Evolutionary conservation across 2,329 filamentous ascomycete genomes (phyloP).

Genomic region (Pezicula radicicola): DNA sequence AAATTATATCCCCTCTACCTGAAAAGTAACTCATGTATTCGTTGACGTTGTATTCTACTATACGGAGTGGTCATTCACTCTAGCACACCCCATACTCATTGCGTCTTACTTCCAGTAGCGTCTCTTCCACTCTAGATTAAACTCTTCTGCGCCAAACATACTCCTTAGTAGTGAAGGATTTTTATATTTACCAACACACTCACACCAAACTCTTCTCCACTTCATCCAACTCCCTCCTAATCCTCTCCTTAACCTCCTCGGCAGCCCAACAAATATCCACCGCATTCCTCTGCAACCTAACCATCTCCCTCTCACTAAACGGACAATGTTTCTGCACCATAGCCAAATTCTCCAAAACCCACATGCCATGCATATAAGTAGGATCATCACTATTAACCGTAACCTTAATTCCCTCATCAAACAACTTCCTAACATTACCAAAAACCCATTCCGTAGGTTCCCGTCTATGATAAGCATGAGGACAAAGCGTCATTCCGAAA

Average conservation of each 20-base stretch:
- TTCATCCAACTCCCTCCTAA: conserved; percentile 23
- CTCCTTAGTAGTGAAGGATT: too few species aligned
- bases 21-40: too few species aligned
- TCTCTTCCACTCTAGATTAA: too few species aligned
- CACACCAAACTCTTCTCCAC: not conserved
- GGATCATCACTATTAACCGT: conserved; percentile 43
- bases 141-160: too few species aligned
- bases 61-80: too few species aligned
- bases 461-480: conserved; percentile 63
- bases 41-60: too few species aligned
- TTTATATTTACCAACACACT: too few species aligned
- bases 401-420: conserved; percentile 38
- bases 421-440: conserved; percentile 36
- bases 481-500: conserved; percentile 68
- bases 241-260: conserved; percentile 30
- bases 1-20: too few species aligned
- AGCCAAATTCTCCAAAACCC: conserved; percentile 45
- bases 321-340: conserved; percentile 38
- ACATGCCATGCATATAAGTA: conserved; percentile 45
- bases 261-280: conserved; percentile 46
- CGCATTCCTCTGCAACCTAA: conserved; percentile 36
- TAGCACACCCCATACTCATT: too few species aligned
- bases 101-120: too few species aligned
- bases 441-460: conserved; percentile 37
- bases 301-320: conserved; percentile 39